Base-by-base conservation (phyloP, 1,284 basidiomycete genomes). In the Ceratobasidium papillatum region DNA sequence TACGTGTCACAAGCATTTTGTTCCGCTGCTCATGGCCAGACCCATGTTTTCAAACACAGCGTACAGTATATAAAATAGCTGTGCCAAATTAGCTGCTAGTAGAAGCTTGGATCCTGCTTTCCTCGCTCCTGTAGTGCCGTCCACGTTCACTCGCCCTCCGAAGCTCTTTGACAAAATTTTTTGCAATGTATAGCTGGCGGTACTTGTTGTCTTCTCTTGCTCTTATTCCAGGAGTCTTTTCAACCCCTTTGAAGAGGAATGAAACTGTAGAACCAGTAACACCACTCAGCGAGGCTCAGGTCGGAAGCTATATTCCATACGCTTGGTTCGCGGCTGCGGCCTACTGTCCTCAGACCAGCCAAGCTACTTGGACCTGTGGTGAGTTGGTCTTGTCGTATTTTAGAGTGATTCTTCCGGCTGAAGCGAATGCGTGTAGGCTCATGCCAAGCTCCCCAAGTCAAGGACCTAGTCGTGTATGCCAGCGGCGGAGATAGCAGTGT, bases 401-500 rank as follows among this genome's bases (percentile, higher is more conserved):
- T 41, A 19, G 5, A 19, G 5, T 12, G 36, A 3, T 8, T 22
- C n/a, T n/a, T 5, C 9, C 25, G 12, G 59, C 59, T 43, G 59
- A 61, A 25, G 17, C 27, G 3, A 19, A 14, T 3, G 22, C 3
- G 19, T 27, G 12, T 4, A 69, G 66, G 36, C 14, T 69, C 52
- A 11, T 69, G 66, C n/a, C 34, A 58, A 22, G 38, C 66, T 25
- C n/a, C n/a, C 34, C 41, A 36, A 14, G 54, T 69, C 17, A 56
- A 69, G 25, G 66, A 69, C 32, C 38, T 69, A 9, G 14, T 38
- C 9, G 52, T 69, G 12, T 69, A 69, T 47, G 54, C 51, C 17
- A 69, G 66, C 25, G 66, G 66, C 30, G 66, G 66, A 56, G 66
- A 69, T 38, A 52, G 66, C 19, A 52, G 38, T 4, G 1, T 56